These are phyloP conservation scores for Cladosporium sp. DNA, from an alignment of 2,329 filamentous ascomycete genomes.

Conservation along the genomic window DNA sequence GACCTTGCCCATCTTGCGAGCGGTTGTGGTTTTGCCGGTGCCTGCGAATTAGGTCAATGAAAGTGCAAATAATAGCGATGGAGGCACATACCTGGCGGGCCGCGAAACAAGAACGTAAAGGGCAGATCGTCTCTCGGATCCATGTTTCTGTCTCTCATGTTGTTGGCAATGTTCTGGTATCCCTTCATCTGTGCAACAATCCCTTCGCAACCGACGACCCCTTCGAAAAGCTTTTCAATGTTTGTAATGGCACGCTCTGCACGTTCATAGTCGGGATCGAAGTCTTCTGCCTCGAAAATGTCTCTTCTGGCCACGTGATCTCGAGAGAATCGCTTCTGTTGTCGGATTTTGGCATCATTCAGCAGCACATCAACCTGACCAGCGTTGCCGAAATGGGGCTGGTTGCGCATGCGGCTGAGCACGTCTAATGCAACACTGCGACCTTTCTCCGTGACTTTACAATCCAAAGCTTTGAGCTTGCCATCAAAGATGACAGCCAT, in stretches of 20 bases:
- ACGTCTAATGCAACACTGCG: slow-evolving; percentile 55
- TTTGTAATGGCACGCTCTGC: slow-evolving; percentile 46
- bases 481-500: slow-evolving; percentile 57
- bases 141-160: slow-evolving; percentile 48
- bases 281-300: slow-evolving; percentile 47
- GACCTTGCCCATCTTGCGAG: slow-evolving; percentile 69
- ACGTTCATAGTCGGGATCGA: slow-evolving; percentile 58
- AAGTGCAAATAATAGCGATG: slow-evolving; percentile 9
- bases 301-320: slow-evolving; percentile 25
- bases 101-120: slow-evolving; percentile 66
- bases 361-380: slow-evolving; percentile 70
- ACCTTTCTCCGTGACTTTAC: slow-evolving; percentile 49
- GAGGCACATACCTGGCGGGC: slow-evolving; percentile 51
- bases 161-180: slow-evolving; percentile 51
- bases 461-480: slow-evolving; percentile 58
- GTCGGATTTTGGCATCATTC: slow-evolving; percentile 50
- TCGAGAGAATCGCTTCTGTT: slow-evolving; percentile 43
- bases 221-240: slow-evolving; percentile 53
- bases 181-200: slow-evolving; percentile 52
- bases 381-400: slow-evolving; percentile 67
- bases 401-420: slow-evolving; percentile 58
- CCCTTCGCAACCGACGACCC: slow-evolving; percentile 54
- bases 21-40: slow-evolving; percentile 70
- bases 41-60: slow-evolving; percentile 32
- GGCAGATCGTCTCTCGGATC: slow-evolving; percentile 58